These are phyloP conservation scores for Pelargonium nanum DNA, from an alignment of 345 rosid genomes.

Conservation along the genomic window DNA sequence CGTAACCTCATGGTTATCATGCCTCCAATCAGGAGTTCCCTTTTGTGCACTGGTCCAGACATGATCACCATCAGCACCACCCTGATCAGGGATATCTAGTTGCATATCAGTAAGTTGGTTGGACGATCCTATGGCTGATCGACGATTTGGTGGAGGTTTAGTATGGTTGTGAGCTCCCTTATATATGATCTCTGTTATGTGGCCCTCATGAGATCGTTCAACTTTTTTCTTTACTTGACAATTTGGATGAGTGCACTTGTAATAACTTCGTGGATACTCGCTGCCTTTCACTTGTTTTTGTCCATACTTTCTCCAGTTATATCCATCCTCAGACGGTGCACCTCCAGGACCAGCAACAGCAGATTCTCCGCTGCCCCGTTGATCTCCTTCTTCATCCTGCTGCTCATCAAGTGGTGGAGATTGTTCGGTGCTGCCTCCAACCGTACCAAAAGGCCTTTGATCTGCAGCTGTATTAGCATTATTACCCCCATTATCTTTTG, in stretches of 20 bases:
- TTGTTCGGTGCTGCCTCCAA: slow-evolving; percentile 31
- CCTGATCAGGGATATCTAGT: slow-evolving; percentile 44
- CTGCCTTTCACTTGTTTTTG: slow-evolving; percentile 96
- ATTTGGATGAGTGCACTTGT: slow-evolving; percentile 82
- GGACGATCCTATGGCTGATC: slow-evolving; percentile 48
- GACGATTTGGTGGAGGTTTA: slow-evolving; percentile 60
- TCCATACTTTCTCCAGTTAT: slow-evolving; percentile 94
- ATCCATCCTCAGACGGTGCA: slow-evolving; percentile 81
- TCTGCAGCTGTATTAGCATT: slow-evolving; percentile 21
- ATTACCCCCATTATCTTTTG: slow-evolving; percentile 22
- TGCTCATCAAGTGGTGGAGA: slow-evolving; percentile 57
- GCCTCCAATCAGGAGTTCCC: slow-evolving; percentile 43
- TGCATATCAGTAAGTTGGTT: slow-evolving; percentile 38
- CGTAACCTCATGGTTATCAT: slow-evolving; percentile 56
- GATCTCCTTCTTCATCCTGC: slow-evolving; percentile 62
- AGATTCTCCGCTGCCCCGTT: slow-evolving; percentile 45
- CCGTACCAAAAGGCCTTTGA: slow-evolving; percentile 27
- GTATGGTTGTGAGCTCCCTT: slow-evolving; percentile 85
- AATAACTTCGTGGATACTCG: slow-evolving; percentile 92
- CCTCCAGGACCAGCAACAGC: slow-evolving; percentile 36
- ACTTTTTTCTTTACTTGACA: slow-evolving; percentile 93
- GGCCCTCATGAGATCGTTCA: slow-evolving; percentile 90
- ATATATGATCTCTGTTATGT: slow-evolving; percentile 91
- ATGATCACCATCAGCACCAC: slow-evolving; percentile 36
- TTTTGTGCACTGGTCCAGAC: slow-evolving; percentile 40